phyloP scores from a whole-genome alignment of 2,329 filamentous ascomycete genomes.

The Ophiocordyceps unilateralis region DNA sequence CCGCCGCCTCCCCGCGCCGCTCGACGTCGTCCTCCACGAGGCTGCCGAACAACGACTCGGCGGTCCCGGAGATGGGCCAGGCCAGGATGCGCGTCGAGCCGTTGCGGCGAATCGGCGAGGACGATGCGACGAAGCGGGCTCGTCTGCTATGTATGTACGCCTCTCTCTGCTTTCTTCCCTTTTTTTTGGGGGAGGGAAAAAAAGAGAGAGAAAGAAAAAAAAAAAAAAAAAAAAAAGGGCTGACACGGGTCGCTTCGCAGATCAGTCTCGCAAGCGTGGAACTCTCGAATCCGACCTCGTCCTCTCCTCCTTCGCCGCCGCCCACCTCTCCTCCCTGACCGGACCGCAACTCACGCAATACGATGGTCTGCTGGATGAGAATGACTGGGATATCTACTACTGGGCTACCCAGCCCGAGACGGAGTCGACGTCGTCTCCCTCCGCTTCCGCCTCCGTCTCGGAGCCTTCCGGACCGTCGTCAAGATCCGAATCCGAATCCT shows the following conservation, averaged over 20 bases:
- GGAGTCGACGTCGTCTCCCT: slow-evolving; percentile 8
- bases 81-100: slow-evolving; percentile 60
- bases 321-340: slow-evolving; percentile 59
- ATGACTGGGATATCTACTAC: slow-evolving; percentile 99
- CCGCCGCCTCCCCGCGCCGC: too few species aligned
- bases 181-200: too few species aligned
- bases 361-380: slow-evolving; percentile 90
- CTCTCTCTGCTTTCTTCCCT: slow-evolving; percentile 3
- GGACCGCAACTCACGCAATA: slow-evolving; percentile 61
- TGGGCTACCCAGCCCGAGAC: slow-evolving; percentile 78
- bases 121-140: slow-evolving; percentile 70
- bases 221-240: too few species aligned
- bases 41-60: too few species aligned
- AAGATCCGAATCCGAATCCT: too few species aligned
- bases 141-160: slow-evolving; percentile 49
- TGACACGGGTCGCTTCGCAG: slow-evolving; percentile 24
- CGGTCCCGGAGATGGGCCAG: not conserved
- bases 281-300: slow-evolving; percentile 92
- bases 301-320: slow-evolving; percentile 83
- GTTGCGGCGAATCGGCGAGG: slow-evolving; percentile 69
- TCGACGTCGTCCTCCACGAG: too few species aligned
- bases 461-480: too few species aligned
- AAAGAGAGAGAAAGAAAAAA: too few species aligned
- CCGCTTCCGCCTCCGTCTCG: too few species aligned
- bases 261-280: slow-evolving; percentile 92